These are phyloP conservation scores for Mortierella sp. DNA, from an alignment of 371 early-diverging fungal genomes.

Conservation along the genomic window DNA sequence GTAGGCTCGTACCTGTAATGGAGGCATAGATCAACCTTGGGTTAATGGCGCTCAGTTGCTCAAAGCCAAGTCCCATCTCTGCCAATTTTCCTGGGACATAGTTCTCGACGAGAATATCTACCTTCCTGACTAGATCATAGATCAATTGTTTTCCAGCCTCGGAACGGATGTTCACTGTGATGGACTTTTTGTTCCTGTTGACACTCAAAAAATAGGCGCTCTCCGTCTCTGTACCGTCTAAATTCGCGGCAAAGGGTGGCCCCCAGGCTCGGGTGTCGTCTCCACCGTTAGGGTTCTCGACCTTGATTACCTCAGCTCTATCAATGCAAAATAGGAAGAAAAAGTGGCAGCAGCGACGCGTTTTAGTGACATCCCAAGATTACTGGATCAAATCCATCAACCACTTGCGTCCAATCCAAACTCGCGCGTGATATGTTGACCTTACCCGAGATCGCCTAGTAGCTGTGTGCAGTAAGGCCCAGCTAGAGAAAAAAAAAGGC, in stretches of 20 bases:
- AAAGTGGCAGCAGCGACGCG: background rate
- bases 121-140: slow-evolving; percentile 70
- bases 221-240: slow-evolving; percentile 61
- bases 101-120: slow-evolving; percentile 92
- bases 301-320: slow-evolving; percentile 92
- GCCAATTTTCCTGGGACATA: slow-evolving; percentile 90
- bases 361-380: background rate
- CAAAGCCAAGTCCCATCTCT: slow-evolving; percentile 81
- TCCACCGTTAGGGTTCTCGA: slow-evolving; percentile 83
- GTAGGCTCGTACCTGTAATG: slow-evolving; percentile 67
- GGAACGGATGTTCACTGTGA: slow-evolving; percentile 87
- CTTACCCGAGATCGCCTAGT: slow-evolving; percentile 88
- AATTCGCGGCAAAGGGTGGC: slow-evolving; percentile 72
- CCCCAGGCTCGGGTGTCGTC: slow-evolving; percentile 94
- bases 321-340: background rate
- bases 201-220: slow-evolving; percentile 91
- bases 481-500: slow-evolving; percentile 58
- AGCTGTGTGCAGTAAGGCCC: slow-evolving; percentile 90
- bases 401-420: no score
- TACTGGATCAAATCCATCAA: no score
- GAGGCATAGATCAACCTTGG: slow-evolving; percentile 90
- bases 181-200: slow-evolving; percentile 91
- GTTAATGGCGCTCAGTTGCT: slow-evolving; percentile 73
- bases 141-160: slow-evolving; percentile 73
- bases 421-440: background rate